phyloP scores from a whole-genome alignment of 306 rosid genomes.

The Adenanthera pavonina region DNA sequence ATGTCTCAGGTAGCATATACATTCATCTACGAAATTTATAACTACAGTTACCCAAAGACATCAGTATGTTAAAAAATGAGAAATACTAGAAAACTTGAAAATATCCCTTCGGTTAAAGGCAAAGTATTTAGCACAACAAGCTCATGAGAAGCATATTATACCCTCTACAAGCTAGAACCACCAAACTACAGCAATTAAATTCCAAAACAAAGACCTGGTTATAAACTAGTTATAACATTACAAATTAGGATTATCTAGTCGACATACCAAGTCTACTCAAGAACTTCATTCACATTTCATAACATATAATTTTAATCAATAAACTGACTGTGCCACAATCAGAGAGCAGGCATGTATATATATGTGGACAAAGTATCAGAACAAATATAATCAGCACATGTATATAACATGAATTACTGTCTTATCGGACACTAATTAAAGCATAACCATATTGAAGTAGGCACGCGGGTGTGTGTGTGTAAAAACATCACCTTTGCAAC shows the following conservation, averaged over 20 bases:
- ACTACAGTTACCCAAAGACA: neutral
- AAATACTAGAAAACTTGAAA: too few species aligned
- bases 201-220: slow-evolving; percentile 15
- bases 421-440: neutral
- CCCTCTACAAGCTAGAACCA: slow-evolving; percentile 12
- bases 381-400: neutral
- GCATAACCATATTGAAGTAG: neutral
- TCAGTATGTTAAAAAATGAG: neutral
- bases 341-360: neutral
- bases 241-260: too few species aligned
- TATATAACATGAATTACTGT: neutral
- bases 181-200: slow-evolving; percentile 11
- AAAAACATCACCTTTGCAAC: slow-evolving; percentile 76
- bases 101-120: neutral
- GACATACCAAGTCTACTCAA: neutral
- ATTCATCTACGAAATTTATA: neutral
- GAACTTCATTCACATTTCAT: neutral
- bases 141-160: neutral
- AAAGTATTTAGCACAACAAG: neutral
- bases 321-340: slow-evolving; percentile 13
- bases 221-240: slow-evolving; percentile 2
- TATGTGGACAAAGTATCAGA: neutral
- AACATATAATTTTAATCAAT: slow-evolving; percentile 19
- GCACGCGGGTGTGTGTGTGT: neutral
- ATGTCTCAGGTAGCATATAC: neutral